Evolutionary conservation across 495 filamentous ascomycete genomes (phyloP).

Genomic region (Staphylotrichum longicolle): DNA sequence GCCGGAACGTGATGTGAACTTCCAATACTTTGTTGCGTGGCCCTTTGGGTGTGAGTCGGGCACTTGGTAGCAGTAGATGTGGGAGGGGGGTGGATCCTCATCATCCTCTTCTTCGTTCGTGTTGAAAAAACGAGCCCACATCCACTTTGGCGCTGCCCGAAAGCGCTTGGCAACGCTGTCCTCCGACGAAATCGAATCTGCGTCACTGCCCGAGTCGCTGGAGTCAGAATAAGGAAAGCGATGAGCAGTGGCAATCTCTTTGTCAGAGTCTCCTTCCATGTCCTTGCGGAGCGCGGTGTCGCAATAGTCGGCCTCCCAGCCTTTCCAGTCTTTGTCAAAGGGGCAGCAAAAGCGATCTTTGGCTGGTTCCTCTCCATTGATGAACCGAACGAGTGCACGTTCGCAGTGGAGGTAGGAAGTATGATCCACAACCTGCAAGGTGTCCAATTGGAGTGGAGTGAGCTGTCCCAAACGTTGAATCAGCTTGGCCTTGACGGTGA

Average conservation of each 20-base stretch:
- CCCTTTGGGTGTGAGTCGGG: neutral
- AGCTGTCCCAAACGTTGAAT: neutral
- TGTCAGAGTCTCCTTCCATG: too few relatives aligned
- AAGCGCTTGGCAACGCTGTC: neutral
- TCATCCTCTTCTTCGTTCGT: too few relatives aligned
- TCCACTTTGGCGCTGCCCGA: neutral
- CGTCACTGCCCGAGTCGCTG: neutral
- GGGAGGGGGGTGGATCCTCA: neutral
- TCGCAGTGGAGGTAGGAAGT: neutral
- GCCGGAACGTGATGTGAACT: constrained; percentile 20
- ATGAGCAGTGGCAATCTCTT: too few relatives aligned
- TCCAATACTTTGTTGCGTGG: constrained; percentile 12
- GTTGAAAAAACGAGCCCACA: neutral
- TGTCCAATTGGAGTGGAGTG: neutral
- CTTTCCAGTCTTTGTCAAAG: too few relatives aligned
- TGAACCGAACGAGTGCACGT: neutral
- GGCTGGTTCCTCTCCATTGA: neutral
- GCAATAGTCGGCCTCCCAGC: too few relatives aligned
- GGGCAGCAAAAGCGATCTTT: too few relatives aligned
- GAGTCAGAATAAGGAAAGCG: too few relatives aligned
- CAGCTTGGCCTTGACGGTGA: neutral
- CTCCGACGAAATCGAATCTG: neutral
- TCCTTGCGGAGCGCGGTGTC: too few relatives aligned
- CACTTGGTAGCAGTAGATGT: neutral
- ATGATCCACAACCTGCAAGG: neutral